These are phyloP conservation scores for Pycnococcus provasolii DNA, from an alignment of 139 green algal genomes.

Conservation along the genomic window DNA sequence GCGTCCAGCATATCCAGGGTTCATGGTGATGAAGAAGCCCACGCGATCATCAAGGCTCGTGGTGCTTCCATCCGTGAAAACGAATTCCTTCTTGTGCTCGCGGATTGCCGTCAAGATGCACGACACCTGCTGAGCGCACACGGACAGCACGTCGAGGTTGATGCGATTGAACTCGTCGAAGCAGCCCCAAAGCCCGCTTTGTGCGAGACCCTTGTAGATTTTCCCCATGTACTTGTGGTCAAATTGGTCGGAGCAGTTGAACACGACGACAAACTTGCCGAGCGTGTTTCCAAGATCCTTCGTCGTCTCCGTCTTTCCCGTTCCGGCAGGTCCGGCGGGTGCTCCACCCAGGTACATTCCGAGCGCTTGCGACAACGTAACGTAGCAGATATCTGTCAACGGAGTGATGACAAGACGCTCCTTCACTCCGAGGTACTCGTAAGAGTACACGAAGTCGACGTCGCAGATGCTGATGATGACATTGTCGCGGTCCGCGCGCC, in stretches of 20 bases:
- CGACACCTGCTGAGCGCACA: conserved; percentile 85
- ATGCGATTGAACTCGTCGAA: conserved; percentile 99
- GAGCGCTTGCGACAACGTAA: conserved; percentile 84
- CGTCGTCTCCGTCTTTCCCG: conserved; percentile 93
- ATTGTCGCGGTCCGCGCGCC: conserved; percentile 81
- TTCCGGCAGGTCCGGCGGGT: conserved; percentile 80
- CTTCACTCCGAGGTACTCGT: conserved; percentile 62
- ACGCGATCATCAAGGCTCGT: conserved; percentile 75
- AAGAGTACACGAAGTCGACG: conserved; percentile 91
- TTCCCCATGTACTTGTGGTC: conserved; percentile 93
- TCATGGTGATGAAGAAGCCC: conserved; percentile 98
- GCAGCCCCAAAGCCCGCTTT: conserved; percentile 88
- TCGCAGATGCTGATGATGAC: conserved; percentile 92
- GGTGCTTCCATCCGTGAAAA: conserved; percentile 82
- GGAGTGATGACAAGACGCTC: conserved; percentile 92
- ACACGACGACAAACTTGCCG: conserved; percentile 94
- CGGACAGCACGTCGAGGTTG: conserved; percentile 89
- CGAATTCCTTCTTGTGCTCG: conserved; percentile 77
- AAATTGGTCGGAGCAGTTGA: conserved; percentile 97
- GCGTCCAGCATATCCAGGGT: conserved; percentile 76
- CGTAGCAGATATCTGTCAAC: conserved; percentile 91
- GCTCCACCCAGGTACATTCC: conserved; percentile 91
- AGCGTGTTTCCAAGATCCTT: conserved; percentile 79
- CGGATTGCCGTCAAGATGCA: conserved; percentile 83
- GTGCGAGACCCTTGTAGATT: conserved; percentile 93